Evolutionary conservation across 179 eudicot species (phyloP).

Genomic region (Gypsophila paniculata): DNA sequence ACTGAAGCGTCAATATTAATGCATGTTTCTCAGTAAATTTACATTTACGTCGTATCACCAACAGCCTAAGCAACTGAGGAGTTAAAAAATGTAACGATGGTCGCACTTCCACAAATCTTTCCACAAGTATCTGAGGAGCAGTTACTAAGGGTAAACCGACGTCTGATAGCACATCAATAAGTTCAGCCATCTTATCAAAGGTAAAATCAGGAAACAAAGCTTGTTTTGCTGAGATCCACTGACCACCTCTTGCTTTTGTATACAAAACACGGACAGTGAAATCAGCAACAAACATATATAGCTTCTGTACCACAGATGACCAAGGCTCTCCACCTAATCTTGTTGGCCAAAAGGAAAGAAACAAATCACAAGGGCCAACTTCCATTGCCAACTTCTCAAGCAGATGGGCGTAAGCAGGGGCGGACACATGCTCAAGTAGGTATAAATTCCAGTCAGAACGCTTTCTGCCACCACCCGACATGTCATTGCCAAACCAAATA

Average conservation of each 20-base stretch:
- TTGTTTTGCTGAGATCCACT: slow-evolving; percentile 93
- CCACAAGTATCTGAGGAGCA: slow-evolving; percentile 61
- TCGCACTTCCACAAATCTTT: slow-evolving; percentile 75
- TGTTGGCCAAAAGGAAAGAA: slow-evolving; percentile 88
- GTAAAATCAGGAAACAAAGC: slow-evolving; percentile 85
- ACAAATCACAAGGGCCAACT: slow-evolving; percentile 72
- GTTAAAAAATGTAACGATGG: slow-evolving; percentile 83
- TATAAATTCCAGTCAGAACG: slow-evolving; percentile 96
- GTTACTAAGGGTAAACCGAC: slow-evolving; percentile 74
- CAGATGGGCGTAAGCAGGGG: slow-evolving; percentile 93
- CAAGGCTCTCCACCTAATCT: slow-evolving; percentile 71
- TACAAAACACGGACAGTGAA: slow-evolving; percentile 69
- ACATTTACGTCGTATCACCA: slow-evolving; percentile 72
- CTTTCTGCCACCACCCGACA: slow-evolving; percentile 97
- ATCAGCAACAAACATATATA: slow-evolving; percentile 77
- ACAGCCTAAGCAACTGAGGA: slow-evolving; percentile 77
- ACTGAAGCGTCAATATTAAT: slow-evolving; percentile 71
- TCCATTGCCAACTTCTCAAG: slow-evolving; percentile 83
- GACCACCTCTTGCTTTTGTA: slow-evolving; percentile 93
- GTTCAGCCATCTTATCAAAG: slow-evolving; percentile 64
- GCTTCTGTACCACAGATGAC: slow-evolving; percentile 80
- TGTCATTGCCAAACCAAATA: slow-evolving; percentile 99
- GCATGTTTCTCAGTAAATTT: slow-evolving; percentile 68
- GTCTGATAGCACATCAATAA: slow-evolving; percentile 74
- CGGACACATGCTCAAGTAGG: slow-evolving; percentile 91